Percentiles rank a stretch among this genome's conserved stretches.
Conservation (phyloP, 495 filamentous ascomycete genomes). For the Annulohypoxylon moriforme region DNA sequence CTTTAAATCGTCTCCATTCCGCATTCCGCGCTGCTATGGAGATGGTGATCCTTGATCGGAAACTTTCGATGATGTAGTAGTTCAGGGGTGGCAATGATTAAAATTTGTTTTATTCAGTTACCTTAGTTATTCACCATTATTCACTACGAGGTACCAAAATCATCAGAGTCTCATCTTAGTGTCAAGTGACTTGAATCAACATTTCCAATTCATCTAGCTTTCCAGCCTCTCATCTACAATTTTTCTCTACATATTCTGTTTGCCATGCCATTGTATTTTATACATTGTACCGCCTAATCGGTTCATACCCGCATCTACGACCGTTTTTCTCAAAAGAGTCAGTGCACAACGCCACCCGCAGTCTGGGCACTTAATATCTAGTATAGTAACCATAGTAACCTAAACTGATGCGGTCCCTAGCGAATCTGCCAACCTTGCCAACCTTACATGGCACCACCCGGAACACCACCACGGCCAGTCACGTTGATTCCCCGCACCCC, state of each 20-base stretch:
- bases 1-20: conserved; percentile 16
- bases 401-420: conserved; percentile 40
- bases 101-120: conserved; percentile 7
- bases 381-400: background rate
- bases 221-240: conserved; percentile 1
- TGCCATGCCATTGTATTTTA: background rate
- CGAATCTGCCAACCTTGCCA: conserved; percentile 35
- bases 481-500: conserved; percentile 46
- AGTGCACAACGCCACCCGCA: conserved; percentile 22
- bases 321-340: conserved; percentile 16
- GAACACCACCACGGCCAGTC: conserved; percentile 42
- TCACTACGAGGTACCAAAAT: background rate
- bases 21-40: conserved; percentile 13
- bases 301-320: conserved; percentile 7
- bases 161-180: conserved; percentile 1
- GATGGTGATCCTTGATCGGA: conserved; percentile 6
- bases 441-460: conserved; percentile 48
- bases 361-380: conserved; percentile 27
- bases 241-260: background rate
- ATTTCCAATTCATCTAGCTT: background rate
- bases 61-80: conserved; percentile 10
- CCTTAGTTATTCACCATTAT: background rate
- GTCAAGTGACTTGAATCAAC: conserved; percentile 30
- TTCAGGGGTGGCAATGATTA: conserved; percentile 28
- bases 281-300: background rate